Conservation (phyloP, 345 rosid species). For the Carallia brachiata region DNA sequence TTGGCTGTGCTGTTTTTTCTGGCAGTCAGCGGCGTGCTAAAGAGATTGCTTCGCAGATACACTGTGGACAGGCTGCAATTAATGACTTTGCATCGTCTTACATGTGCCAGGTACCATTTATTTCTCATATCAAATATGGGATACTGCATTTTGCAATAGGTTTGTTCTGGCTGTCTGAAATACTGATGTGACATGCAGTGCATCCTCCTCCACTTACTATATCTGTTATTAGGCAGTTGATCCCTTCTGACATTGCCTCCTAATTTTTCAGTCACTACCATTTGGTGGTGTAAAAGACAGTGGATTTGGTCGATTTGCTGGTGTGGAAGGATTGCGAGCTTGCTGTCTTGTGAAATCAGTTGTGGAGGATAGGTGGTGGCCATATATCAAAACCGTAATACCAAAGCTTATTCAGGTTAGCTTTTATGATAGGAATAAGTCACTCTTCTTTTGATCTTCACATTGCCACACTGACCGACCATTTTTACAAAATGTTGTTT, state of each 20-base stretch:
- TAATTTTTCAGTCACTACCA: constrained; percentile 72
- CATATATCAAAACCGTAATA: constrained; percentile 77
- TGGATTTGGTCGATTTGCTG: constrained; percentile 95
- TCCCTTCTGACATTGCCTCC: not conserved
- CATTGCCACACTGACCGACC: no score
- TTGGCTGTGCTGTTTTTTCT: constrained; percentile 93
- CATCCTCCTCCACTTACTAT: no score
- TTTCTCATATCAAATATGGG: not conserved
- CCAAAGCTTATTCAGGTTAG: constrained; percentile 93
- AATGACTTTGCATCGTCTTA: constrained; percentile 90
- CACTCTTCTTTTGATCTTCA: no score
- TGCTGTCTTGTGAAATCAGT: constrained; percentile 94
- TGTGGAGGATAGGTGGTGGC: constrained; percentile 98
- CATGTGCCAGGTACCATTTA: constrained; percentile 82
- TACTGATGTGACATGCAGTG: no score
- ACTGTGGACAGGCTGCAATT: constrained; percentile 85
- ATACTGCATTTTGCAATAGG: not conserved
- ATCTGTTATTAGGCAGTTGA: not conserved
- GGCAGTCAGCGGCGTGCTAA: constrained; percentile 75
- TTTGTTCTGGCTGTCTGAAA: no score
- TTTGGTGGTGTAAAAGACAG: constrained; percentile 97
- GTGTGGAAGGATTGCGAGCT: constrained; percentile 89
- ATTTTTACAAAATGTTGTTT: not conserved
- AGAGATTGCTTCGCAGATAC: constrained; percentile 78
- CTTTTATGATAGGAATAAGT: not conserved